Percentiles rank a stretch among this genome's conserved stretches.
phyloP scores from a whole-genome alignment of 345 rosid species.

The Salix purpurea region DNA sequence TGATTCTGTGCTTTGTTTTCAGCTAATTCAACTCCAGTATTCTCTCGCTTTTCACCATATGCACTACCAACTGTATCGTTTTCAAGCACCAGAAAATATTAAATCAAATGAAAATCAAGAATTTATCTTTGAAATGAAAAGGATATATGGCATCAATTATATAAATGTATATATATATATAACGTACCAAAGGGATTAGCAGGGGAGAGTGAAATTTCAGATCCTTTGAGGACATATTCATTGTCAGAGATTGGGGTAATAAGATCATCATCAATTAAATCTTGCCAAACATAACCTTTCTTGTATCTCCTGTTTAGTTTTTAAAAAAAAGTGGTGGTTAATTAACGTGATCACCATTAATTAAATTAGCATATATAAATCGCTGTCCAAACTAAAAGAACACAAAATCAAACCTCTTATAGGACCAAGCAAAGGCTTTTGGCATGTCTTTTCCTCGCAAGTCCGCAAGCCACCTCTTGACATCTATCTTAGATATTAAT shows the following conservation, averaged over 20 bases:
- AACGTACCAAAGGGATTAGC: constrained; percentile 20
- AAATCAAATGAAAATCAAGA: neutral
- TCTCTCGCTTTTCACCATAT: constrained; percentile 14
- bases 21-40: constrained; percentile 3
- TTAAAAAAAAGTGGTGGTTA: too few species aligned
- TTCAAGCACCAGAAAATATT: neutral
- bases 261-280: constrained; percentile 64
- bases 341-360: neutral
- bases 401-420: constrained; percentile 45
- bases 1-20: constrained; percentile 4
- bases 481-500: constrained; percentile 37
- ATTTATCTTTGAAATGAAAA: neutral
- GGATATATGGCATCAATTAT: too few species aligned
- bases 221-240: constrained; percentile 76
- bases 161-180: too few species aligned
- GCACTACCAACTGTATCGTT: too few species aligned
- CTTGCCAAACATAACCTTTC: constrained; percentile 76
- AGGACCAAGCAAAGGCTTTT: constrained; percentile 65
- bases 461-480: constrained; percentile 66
- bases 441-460: constrained; percentile 73
- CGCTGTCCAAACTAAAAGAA: neutral
- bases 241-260: constrained; percentile 66
- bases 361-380: neutral
- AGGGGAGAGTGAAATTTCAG: constrained; percentile 26
- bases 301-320: constrained; percentile 50